Base-by-base conservation (phyloP, 2,329 filamentous ascomycete species). In the Alternaria burnsii region DNA sequence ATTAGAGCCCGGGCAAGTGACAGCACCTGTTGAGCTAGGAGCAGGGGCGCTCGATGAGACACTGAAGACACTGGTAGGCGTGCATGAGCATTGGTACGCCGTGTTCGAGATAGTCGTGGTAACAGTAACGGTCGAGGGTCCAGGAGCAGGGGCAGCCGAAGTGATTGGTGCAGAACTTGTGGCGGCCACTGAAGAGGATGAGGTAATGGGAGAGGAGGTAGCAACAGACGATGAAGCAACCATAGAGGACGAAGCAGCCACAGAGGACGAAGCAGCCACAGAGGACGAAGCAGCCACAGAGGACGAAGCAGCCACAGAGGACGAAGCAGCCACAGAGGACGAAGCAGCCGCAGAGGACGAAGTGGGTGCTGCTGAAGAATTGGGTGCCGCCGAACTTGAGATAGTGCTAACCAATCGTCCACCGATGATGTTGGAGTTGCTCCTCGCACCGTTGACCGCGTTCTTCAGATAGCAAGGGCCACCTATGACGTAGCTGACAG, bases 381-480 rank as follows among this genome's bases (percentile, higher is more conserved):
- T 47, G 26, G 42, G 24, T 18, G 36, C 22, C 16, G 20, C 16
- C 1, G 48, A 51, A 30, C 24, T 38, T 28, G 52, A 7, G n/a
- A 52, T 12, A 9, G 30, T 40, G 12, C n/a, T 52, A 50, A 69
- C 16, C 14, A 66, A 22, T 36, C 57, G 52, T 40, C 65, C 67
- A 40, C 65, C 69, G 28, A 70, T 69, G 26, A 72, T 32, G 40
- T 61, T 55, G 10, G 42, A 36, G 30, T 62, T 65, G 8, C 42
- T 34, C 4, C 50, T 60, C 5, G 48, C 51, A 28, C 47, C 47
- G 38, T 7, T 10, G 24, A 43, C 55, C 18, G 61, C 28, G 16
- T 57, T 59, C 52, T 71, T 71, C 34, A 71, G 28, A 30, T 70
- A 71, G 40, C 69, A 71, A 32, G 64, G 51, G 7, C 61, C 67